Evolutionary conservation across 1,284 basidiomycete species (phyloP).

Genomic region (Porodaedalea pini): DNA sequence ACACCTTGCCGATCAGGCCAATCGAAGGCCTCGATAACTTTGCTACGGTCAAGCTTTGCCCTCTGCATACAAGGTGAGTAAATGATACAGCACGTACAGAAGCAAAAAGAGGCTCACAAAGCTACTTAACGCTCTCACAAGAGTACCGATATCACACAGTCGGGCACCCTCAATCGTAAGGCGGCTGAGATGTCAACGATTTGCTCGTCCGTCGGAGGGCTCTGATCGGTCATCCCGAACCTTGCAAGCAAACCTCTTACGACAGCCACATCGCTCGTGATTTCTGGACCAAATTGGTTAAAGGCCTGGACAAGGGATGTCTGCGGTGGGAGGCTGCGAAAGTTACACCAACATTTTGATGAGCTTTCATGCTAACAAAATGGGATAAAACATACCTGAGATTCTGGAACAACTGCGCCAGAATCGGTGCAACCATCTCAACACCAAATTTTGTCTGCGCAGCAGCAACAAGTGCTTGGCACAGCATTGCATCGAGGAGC

Average conservation of each 20-base stretch:
- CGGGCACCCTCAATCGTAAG: conserved; percentile 66
- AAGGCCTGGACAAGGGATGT: conserved; percentile 69
- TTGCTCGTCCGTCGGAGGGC: conserved; percentile 65
- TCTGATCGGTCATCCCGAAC: conserved; percentile 66
- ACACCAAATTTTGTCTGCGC: conserved; percentile 72
- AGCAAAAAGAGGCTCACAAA: conserved; percentile 48
- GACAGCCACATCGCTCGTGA: conserved; percentile 68
- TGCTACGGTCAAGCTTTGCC: conserved; percentile 71
- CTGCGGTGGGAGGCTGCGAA: conserved; percentile 55
- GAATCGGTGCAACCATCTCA: conserved; percentile 48
- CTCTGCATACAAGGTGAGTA: conserved; percentile 40
- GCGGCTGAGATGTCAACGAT: conserved; percentile 67
- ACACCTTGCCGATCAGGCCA: conserved; percentile 73
- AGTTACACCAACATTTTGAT: background rate
- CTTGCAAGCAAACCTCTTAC: conserved; percentile 64
- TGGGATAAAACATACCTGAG: conserved; percentile 41
- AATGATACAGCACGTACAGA: conserved; percentile 12
- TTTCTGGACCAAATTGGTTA: conserved; percentile 71
- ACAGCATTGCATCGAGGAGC: conserved; percentile 63
- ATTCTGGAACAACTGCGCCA: conserved; percentile 48
- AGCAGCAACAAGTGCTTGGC: conserved; percentile 68
- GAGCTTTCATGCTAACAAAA: conserved; percentile 11
- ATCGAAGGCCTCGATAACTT: conserved; percentile 76
- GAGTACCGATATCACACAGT: conserved; percentile 72
- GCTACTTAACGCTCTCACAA: conserved; percentile 66